Evolutionary conservation across 2,329 filamentous ascomycete genomes (phyloP), one percentile per base, ranked within the genome.

Genomic region (Pyrenophora graminea): DNA sequence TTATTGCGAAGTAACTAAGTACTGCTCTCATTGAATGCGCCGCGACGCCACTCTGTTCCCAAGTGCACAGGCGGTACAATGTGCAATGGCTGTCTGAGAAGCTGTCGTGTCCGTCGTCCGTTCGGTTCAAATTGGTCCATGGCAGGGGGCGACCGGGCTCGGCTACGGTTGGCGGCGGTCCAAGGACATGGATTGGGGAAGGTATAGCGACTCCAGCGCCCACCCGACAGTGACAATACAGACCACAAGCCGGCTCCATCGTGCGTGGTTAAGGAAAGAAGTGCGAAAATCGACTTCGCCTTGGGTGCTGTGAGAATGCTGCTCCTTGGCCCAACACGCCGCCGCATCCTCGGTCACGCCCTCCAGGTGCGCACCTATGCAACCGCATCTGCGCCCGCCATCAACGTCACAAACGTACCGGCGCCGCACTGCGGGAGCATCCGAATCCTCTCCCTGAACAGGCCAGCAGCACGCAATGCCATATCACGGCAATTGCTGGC

Each of bases 381-480:
- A 31, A 62, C 75, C 27, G 72, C 80, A 13, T 74, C 71, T 44
- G 79, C 84, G 9, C 75, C 73, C 38, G 75, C 86, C 40, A 78
- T 96, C 74, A 86, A 87, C 68, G 82, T 90, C 60, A 87, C 85
- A 54, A 85, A 88, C 73, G 76, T 96, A 41, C 87, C 89, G 37
- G 89, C 91, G 2, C 86, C 91, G 0, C 84, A 87, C 67, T 85
- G 85, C 15, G 94, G 93, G 59, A 88, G 88, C 76, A 94, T 97
- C 75, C 87, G 91, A 52, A 82, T 97, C 59, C 85, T 97, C 49
- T 88, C 93, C 55, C 83, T 99, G 61, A 94, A 97, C 77, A 84
- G 91, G 3, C 91, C 91, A 0, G 74, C 83, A 7, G 88, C 92
- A 31, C 89, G 93, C 67, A 99, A 99, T 75, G 94, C 94, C 61